phyloP scores from a whole-genome alignment of 2,329 filamentous ascomycete species.

The Lasiodiplodia citricola region DNA sequence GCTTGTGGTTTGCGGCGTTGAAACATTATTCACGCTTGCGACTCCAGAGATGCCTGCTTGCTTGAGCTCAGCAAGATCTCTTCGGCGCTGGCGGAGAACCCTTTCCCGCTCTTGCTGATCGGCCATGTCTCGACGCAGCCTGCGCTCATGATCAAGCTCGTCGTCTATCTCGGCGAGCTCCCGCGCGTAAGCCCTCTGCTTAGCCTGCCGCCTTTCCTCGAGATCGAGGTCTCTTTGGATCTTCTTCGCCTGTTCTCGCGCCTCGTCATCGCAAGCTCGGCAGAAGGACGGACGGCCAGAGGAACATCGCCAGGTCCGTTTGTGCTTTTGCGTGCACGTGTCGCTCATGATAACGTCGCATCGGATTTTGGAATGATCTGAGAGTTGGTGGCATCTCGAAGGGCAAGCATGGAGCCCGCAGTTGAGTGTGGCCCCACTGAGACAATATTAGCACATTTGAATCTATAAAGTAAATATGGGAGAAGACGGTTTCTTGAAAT shows the following conservation, averaged over 20 bases:
- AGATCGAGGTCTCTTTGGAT: constrained; percentile 56
- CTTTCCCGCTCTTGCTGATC: constrained; percentile 54
- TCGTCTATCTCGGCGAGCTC: constrained; percentile 59
- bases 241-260: constrained; percentile 51
- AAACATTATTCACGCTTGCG: background rate
- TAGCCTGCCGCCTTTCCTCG: constrained; percentile 54
- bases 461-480: background rate
- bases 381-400: constrained; percentile 65
- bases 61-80: constrained; percentile 53
- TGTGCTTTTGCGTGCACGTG: constrained; percentile 61
- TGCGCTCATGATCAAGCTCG: constrained; percentile 58
- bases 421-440: constrained; percentile 56
- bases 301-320: constrained; percentile 54
- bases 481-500: background rate
- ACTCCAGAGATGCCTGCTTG: constrained; percentile 3
- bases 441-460: constrained; percentile 25
- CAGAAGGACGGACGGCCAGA: constrained; percentile 50
- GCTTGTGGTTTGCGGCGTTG: background rate
- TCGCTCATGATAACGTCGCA: constrained; percentile 52
- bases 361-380: constrained; percentile 62
- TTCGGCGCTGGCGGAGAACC: constrained; percentile 52
- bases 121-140: constrained; percentile 48
- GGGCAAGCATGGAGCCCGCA: constrained; percentile 67
- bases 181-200: constrained; percentile 52
- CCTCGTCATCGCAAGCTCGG: constrained; percentile 58